Conservation (phyloP, 805 yeast genomes). For the Zygoascus bituminiphila region DNA sequence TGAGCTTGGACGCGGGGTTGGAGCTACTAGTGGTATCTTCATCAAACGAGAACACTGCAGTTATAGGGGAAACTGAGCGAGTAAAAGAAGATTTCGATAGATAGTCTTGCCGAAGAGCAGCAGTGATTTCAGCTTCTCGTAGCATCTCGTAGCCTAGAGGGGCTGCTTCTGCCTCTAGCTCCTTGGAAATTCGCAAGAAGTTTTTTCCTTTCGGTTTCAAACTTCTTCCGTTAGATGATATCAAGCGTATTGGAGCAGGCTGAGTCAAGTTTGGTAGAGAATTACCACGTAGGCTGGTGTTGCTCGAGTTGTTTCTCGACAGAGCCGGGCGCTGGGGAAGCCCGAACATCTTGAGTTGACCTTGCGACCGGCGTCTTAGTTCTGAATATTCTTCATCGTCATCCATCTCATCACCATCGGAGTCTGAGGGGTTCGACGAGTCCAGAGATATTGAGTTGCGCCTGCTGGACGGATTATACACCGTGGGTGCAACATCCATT, state of each 20-base stretch:
- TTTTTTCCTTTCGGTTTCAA: conserved; percentile 19
- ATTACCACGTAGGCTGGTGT: neutral
- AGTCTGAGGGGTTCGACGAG: neutral
- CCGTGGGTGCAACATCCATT: neutral
- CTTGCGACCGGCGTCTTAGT: neutral
- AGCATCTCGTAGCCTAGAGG: conserved; percentile 21
- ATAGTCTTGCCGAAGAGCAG: conserved; percentile 17
- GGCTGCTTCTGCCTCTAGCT: conserved; percentile 18
- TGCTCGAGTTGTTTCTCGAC: neutral
- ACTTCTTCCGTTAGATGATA: conserved; percentile 7
- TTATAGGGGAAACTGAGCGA: neutral
- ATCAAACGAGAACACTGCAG: neutral
- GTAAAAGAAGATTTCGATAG: neutral
- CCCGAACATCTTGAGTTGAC: neutral
- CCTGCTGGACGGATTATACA: neutral
- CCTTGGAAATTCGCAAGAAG: conserved; percentile 20
- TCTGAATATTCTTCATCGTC: neutral
- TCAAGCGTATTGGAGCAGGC: conserved; percentile 10
- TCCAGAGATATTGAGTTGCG: neutral
- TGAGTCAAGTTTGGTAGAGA: neutral
- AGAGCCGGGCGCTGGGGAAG: neutral
- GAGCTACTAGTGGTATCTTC: neutral
- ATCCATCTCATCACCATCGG: neutral
- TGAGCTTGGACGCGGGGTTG: neutral
- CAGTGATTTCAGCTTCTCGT: conserved; percentile 21